These are phyloP conservation scores for Pestalotiopsis sp. DNA, from an alignment of 2,329 filamentous ascomycete genomes.

Conservation along the genomic window DNA sequence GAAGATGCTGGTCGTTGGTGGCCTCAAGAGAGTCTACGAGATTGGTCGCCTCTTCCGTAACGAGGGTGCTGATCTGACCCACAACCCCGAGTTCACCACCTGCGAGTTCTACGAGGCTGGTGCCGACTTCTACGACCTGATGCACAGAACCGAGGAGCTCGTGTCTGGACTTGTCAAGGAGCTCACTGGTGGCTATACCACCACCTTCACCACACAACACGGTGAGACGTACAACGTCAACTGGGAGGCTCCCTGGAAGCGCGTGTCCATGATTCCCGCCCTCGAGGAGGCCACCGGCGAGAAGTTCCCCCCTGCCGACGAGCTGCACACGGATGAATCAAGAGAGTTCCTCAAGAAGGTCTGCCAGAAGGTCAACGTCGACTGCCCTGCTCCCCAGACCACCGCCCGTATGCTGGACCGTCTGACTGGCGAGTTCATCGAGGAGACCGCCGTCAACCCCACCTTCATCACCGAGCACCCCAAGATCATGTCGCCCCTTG, in stretches of 20 bases:
- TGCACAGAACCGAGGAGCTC: conserved; percentile 90
- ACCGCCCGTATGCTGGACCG: conserved; percentile 97
- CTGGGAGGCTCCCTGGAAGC: conserved; percentile 93
- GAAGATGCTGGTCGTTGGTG: conserved; percentile 94
- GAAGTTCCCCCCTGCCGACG: conserved; percentile 88
- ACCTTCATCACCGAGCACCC: conserved; percentile 88
- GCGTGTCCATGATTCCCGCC: conserved; percentile 93
- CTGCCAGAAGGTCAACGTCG: conserved; percentile 78
- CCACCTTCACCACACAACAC: conserved; percentile 81
- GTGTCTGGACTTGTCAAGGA: conserved; percentile 88
- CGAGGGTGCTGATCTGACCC: conserved; percentile 87
- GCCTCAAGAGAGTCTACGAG: conserved; percentile 93
- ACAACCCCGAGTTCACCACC: conserved; percentile 98
- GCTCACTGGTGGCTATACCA: conserved; percentile 82
- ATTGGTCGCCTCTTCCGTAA: conserved; percentile 96
- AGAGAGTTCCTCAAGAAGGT: conserved; percentile 75
- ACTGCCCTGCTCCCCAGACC: conserved; percentile 87
- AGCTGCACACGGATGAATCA: conserved; percentile 88
- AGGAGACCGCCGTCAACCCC: conserved; percentile 73
- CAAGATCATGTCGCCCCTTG: conserved; percentile 81
- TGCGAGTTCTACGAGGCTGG: conserved; percentile 98
- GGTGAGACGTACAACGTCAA: conserved; percentile 91
- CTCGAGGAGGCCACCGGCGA: conserved; percentile 88
- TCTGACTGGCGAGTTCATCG: conserved; percentile 91
- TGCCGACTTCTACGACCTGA: conserved; percentile 87